Conservation (phyloP, 129 eudicot species). For the Daucus carota region DH1_v3.0 NC_030389.2:7140001-7140500, state of each 20-base stretch:
- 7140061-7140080: background rate
- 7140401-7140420: conserved; percentile 27
- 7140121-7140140: background rate
- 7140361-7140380: conserved; percentile 24
- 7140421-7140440: conserved; percentile 19
- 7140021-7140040: background rate
- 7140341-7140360: background rate
- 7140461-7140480: background rate
- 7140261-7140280: background rate
- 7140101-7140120: background rate
- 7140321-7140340: background rate
- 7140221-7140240: background rate
- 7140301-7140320: background rate
- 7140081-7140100: background rate
- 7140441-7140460: conserved; percentile 18
- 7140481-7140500: background rate
- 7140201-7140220: background rate
- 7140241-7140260: background rate
- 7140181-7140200: background rate
- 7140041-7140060: background rate
- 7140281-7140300: background rate
- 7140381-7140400: conserved; percentile 21
- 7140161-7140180: conserved; percentile 1
- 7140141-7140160: conserved; percentile 5
- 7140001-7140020: background rate